Base-by-base conservation (phyloP, 164 flowering plant genomes). In the Dillenia turbinata region DNA sequence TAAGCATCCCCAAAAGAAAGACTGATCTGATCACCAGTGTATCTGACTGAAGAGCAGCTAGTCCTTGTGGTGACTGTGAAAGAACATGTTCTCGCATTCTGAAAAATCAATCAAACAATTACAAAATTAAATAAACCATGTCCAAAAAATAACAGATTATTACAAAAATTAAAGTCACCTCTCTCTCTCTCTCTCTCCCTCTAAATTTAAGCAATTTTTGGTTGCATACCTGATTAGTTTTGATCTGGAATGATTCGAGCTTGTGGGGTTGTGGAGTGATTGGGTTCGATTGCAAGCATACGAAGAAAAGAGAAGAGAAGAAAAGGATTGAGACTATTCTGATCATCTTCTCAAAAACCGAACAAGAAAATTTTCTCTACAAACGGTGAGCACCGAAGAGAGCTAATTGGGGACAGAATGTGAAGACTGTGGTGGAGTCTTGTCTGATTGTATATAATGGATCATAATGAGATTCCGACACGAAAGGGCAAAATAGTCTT, bases 1-100 rank as follows among this genome's bases (percentile, higher is more conserved):
- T 79, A 75, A 43, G 87, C 85, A 63, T 90, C 92, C 12, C 97
- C 92, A 58, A 88, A 90, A 9, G 88, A 57, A 33, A 90, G 71
- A 57, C 97, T 85, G 76, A 90, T 78, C 17, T 61, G 73, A 64
- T 90, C 96, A 12, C 92, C 63, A 2, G 97, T 90, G 69, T 61
- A 79, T 11, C 62, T 44, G 11, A 75, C 49, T 6, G 94, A 90
- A 40, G 88, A 83, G 70, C 94, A 90, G 78, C 97, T 90, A 0
- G 97, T 90, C 58, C 51, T 81, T 44, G 88, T 83, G 55, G 48
- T 49, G 43, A 90, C 89, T 10, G 79, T 77, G 75, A 79, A 90
- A 4, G 78, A 72, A 49, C 94, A 90, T 11, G 59, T 67, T 10
- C 69, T 51, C 0, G 46, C 76, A 57, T 57, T 64, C 78, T 74